Base-by-base conservation (phyloP, 2,329 filamentous ascomycete genomes). In the Moelleriella libera region DNA sequence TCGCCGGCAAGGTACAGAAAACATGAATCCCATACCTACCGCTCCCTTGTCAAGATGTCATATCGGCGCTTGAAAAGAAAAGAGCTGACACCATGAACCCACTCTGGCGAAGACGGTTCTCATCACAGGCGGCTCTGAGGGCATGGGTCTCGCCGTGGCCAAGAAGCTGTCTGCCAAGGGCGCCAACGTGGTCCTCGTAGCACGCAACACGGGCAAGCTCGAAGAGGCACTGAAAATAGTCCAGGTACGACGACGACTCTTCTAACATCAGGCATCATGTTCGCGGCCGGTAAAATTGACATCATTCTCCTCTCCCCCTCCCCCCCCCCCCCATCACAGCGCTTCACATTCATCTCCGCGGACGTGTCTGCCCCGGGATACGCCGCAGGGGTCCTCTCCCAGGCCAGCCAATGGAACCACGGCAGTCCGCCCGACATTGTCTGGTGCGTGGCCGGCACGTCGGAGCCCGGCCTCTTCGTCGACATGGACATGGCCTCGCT, bases 61-160 rank as follows among this genome's bases (percentile, higher is more conserved):
- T 4, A 37, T 37, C 4, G 32, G 32, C 32, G 12, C 32, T 12
- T 37, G 8, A 12, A 37, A 21, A 21, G 3, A 21, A 21, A 21
- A 21, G 21, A 37, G 32, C 32, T 37, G 32, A 37, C 12, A 8
- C 8, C 12, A 8, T 37, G 32, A 3, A 40, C 39, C 46, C 28
- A 50, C 48, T 32, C 10, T 8, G 47, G 29, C 9, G 10, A 45
- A 95, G 88, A 95, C 89, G 2, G 74, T 94, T 46, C 71, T 97
- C 48, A 71, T 98, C 46, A 98, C 92, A 0, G 92, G 92, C 44
- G 88, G 83, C 32, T 96, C 92, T 0, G 86, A 96, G 60, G 92
- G 92, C 49, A 87, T 96, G 83, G 92, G 92, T 50, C 80, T 82
- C 55, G 79, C 80, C 46, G 78, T 82, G 21, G 88, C 83, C 5